A percentile compares a stretch with the other conserved stretches of the same genome.
Conservation (phyloP, 805 yeast species). For the Candida sanyiensis region DNA sequence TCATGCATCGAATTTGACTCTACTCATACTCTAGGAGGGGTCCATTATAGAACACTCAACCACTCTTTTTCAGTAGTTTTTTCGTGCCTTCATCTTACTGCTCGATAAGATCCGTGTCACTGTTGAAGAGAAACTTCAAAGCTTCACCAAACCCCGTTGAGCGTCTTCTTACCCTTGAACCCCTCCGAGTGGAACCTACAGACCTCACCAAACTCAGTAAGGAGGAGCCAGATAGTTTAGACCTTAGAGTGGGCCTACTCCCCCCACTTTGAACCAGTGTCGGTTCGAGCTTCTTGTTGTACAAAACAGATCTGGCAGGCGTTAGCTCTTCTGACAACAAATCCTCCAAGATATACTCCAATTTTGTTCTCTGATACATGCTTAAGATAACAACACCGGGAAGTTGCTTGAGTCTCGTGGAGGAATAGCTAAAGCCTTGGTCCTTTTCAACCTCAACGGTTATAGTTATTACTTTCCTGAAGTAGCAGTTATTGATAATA, state of each 20-base stretch:
- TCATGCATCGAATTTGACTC: background rate
- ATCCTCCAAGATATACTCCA: slow-evolving; percentile 27
- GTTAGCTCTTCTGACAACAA: slow-evolving; percentile 31
- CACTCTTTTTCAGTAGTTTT: background rate
- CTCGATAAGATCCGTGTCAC: slow-evolving; percentile 1
- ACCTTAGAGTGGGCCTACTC: background rate
- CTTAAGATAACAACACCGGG: slow-evolving; percentile 10
- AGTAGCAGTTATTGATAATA: slow-evolving; percentile 22
- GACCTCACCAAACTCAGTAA: background rate
- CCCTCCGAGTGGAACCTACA: background rate
- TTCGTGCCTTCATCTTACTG: background rate
- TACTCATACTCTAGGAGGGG: background rate
- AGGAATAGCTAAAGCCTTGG: slow-evolving; percentile 6
- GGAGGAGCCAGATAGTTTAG: background rate
- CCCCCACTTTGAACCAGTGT: background rate
- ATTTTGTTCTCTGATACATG: slow-evolving; percentile 19
- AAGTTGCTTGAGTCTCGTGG: slow-evolving; percentile 6
- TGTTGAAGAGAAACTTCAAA: slow-evolving; percentile 16
- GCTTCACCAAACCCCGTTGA: slow-evolving; percentile 21
- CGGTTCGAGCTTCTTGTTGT: slow-evolving; percentile 1
- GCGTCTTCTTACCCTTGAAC: slow-evolving; percentile 21
- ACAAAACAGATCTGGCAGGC: slow-evolving; percentile 4
- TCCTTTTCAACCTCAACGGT: slow-evolving; percentile 12
- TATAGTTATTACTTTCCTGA: slow-evolving; percentile 23
- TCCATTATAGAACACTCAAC: background rate